These are phyloP conservation scores for Boletus eberwhitei DNA, from an alignment of 768 basidiomycete genomes.

Conservation along the genomic window DNA sequence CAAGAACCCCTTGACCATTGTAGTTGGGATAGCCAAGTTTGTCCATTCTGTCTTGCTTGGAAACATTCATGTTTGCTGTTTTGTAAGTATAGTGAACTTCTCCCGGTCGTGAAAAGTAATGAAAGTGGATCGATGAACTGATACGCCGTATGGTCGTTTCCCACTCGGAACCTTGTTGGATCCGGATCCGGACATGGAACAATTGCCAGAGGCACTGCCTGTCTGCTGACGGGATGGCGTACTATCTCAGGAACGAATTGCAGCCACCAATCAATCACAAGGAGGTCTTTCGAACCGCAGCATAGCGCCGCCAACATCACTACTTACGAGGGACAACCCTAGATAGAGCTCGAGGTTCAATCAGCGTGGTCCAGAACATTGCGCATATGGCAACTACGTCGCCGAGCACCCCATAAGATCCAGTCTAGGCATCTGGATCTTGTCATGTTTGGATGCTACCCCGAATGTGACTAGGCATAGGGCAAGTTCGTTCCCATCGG, in stretches of 20 bases:
- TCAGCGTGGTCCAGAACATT: conserved; percentile 29
- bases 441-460: conserved; percentile 23
- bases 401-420: conserved; percentile 34
- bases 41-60: conserved; percentile 11
- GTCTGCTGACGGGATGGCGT: conserved; percentile 19
- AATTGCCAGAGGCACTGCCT: conserved; percentile 30
- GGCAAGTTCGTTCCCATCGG: conserved; percentile 45
- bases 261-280: conserved; percentile 29
- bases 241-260: conserved; percentile 27
- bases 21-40: conserved; percentile 8
- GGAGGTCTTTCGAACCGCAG: conserved; percentile 19
- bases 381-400: conserved; percentile 37
- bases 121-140: conserved; percentile 27
- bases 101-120: conserved; percentile 16
- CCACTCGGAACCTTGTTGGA: conserved; percentile 28
- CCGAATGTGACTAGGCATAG: conserved; percentile 40
- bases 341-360: conserved; percentile 19
- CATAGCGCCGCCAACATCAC: conserved; percentile 15
- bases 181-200: conserved; percentile 31
- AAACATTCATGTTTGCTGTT: conserved; percentile 15
- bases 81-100: conserved; percentile 24
- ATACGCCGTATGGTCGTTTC: conserved; percentile 20
- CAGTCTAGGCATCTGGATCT: conserved; percentile 26
- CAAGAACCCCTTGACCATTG: conserved; percentile 24
- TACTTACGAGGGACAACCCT: conserved; percentile 19